phyloP scores from a whole-genome alignment of 805 yeast species.

The Yueomyces sp. region DNA sequence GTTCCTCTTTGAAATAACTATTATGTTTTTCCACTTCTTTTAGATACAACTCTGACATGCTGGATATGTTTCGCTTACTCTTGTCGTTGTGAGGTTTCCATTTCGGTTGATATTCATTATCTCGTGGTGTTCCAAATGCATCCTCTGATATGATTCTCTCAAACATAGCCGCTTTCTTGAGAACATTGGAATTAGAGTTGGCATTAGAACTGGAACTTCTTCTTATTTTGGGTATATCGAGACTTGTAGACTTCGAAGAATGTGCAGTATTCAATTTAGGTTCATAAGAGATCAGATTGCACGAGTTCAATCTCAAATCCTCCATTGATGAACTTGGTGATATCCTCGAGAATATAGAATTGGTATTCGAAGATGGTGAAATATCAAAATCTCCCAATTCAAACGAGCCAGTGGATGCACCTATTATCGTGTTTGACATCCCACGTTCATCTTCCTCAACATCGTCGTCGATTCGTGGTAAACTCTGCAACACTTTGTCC shows the following conservation, averaged over 20 bases:
- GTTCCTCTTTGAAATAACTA: too few relatives aligned
- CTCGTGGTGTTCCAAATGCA: too few relatives aligned
- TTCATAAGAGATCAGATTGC: too few relatives aligned
- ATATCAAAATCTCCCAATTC: too few relatives aligned
- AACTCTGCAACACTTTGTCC: too few relatives aligned
- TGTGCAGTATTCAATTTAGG: not conserved
- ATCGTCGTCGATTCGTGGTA: too few relatives aligned
- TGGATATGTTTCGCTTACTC: not conserved
- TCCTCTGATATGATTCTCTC: conserved; percentile 14
- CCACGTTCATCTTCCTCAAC: too few relatives aligned
- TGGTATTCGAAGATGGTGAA: too few relatives aligned
- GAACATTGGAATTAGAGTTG: not conserved
- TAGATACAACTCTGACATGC: not conserved
- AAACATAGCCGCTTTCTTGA: conserved; percentile 20
- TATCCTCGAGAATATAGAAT: not conserved
- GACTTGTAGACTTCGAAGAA: not conserved
- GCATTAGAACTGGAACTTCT: not conserved
- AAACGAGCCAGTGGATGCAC: too few relatives aligned
- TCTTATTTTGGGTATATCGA: not conserved
- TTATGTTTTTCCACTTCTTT: not conserved
- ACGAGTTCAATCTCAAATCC: not conserved
- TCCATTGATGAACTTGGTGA: not conserved
- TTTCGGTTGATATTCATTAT: too few relatives aligned
- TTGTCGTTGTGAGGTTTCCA: too few relatives aligned
- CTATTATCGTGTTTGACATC: too few relatives aligned